A percentile compares a stretch with the other conserved stretches of the same genome.
Conservation (phyloP, 805 yeast genomes). For the Peterozyma xylosa region DNA sequence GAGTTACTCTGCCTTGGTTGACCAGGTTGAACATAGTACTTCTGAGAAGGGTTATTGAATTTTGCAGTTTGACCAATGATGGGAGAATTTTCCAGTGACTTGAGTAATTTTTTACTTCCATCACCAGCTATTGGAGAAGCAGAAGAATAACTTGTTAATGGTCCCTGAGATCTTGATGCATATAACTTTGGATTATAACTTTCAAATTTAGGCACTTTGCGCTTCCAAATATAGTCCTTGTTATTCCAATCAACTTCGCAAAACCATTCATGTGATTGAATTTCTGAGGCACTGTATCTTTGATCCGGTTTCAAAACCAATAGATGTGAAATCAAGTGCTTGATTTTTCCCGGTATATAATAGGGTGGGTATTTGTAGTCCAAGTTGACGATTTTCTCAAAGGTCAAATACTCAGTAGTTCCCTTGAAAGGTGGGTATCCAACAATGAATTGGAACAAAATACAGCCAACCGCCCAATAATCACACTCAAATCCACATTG, state of each 20-base stretch:
- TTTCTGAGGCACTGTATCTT: slow-evolving; percentile 47
- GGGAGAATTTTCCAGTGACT: background rate
- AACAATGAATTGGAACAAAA: slow-evolving; percentile 71
- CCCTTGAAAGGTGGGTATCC: slow-evolving; percentile 92
- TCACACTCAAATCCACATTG: slow-evolving; percentile 79
- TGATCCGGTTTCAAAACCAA: slow-evolving; percentile 65
- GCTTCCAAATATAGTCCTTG: slow-evolving; percentile 60
- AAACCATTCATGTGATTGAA: slow-evolving; percentile 71
- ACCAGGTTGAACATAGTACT: slow-evolving; percentile 2
- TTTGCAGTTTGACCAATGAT: background rate
- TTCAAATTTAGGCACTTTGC: slow-evolving; percentile 58
- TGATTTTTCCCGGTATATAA: slow-evolving; percentile 51
- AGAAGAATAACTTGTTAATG: slow-evolving; percentile 2
- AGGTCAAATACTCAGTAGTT: slow-evolving; percentile 73
- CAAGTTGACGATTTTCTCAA: slow-evolving; percentile 76
- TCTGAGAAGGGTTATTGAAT: background rate
- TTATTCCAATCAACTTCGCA: slow-evolving; percentile 58
- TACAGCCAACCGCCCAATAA: slow-evolving; percentile 93
- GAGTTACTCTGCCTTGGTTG: slow-evolving; percentile 15
- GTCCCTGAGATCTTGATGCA: slow-evolving; percentile 2
- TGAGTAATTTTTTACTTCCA: too few relatives aligned
- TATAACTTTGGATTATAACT: slow-evolving; percentile 45
- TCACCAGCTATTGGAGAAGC: background rate
- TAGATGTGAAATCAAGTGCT: slow-evolving; percentile 60
- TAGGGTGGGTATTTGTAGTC: slow-evolving; percentile 68